phyloP scores from a whole-genome alignment of 306 rosid genomes.

The Abrus pulchellus region DNA sequence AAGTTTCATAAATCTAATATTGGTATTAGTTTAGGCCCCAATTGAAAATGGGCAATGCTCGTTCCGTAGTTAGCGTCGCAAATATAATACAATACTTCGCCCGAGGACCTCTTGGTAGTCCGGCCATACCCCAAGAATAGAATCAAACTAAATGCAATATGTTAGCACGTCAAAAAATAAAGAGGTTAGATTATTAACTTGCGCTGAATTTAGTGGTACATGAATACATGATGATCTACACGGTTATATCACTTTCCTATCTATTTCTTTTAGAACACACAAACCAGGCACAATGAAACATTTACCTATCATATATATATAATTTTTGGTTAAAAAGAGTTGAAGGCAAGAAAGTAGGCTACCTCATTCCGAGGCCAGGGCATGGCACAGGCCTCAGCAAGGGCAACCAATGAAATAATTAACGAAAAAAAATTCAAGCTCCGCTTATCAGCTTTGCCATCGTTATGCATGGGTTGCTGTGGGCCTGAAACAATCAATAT shows the following conservation, averaged over 20 bases:
- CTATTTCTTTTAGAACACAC: slow-evolving; percentile 12
- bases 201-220: slow-evolving; percentile 19
- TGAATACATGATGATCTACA: background rate
- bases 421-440: slow-evolving; percentile 30
- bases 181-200: slow-evolving; percentile 12
- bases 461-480: slow-evolving; percentile 40
- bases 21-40: background rate
- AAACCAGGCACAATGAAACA: slow-evolving; percentile 25
- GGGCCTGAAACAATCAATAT: slow-evolving; percentile 43
- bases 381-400: slow-evolving; percentile 23
- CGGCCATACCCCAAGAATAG: background rate
- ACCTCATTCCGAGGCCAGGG: slow-evolving; percentile 37
- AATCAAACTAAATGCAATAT: slow-evolving; percentile 13
- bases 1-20: background rate
- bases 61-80: background rate
- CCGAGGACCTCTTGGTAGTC: background rate
- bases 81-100: background rate
- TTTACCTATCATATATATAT: slow-evolving; percentile 24
- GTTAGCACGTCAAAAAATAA: background rate
- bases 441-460: background rate
- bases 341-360: slow-evolving; percentile 12
- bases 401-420: slow-evolving; percentile 35
- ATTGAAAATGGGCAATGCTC: no score
- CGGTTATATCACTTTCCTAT: slow-evolving; percentile 31
- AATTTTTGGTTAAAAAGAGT: background rate